Conservation (phyloP, 345 rosid genomes). For the Pistacia atlantica region DNA sequence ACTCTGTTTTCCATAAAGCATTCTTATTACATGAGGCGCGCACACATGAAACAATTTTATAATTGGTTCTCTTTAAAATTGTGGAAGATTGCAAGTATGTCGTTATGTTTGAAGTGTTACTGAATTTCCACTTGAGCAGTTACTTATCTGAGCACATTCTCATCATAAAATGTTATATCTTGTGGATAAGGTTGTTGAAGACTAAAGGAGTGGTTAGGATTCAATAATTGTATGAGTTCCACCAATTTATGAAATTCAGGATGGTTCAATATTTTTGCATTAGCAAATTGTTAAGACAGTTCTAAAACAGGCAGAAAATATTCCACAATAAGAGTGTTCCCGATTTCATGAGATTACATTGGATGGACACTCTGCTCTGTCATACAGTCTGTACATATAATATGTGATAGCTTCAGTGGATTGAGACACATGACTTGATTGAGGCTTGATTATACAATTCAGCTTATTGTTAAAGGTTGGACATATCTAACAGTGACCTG, state of each 20-base stretch:
- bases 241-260: background rate
- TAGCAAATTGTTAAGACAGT: background rate
- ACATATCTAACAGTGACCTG: background rate
- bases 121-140: background rate
- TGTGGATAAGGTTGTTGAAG: background rate
- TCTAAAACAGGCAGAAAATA: background rate
- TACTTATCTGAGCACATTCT: background rate
- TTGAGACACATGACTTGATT: background rate
- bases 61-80: background rate
- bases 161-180: background rate
- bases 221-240: background rate
- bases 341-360: background rate
- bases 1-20: background rate
- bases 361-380: background rate
- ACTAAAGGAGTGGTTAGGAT: background rate
- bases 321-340: background rate
- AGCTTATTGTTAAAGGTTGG: background rate
- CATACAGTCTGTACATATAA: background rate
- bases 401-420: background rate
- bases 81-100: background rate
- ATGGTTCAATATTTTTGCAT: constrained; percentile 1
- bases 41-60: background rate
- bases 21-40: background rate
- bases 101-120: background rate
- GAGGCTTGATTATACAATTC: background rate